Percentiles rank a stretch among this genome's conserved stretches.
These are phyloP conservation scores for Mortierella hygrophila DNA, from an alignment of 192 early-diverging fungal genomes.

Conservation along the genomic window DNA sequence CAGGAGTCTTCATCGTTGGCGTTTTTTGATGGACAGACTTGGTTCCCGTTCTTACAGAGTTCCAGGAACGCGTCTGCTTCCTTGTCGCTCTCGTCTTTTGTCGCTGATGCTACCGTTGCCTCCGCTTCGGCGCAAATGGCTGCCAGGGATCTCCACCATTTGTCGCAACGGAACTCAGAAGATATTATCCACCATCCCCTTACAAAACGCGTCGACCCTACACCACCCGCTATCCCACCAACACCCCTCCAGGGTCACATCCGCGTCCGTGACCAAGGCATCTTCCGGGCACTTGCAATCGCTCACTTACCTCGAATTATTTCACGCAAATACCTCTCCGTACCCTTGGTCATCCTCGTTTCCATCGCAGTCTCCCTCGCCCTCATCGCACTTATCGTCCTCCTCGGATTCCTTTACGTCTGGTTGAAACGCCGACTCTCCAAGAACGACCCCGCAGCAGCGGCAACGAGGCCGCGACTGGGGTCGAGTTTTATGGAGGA, in stretches of 20 bases:
- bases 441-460: not conserved
- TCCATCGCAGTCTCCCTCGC: slow-evolving; percentile 77
- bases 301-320: slow-evolving; percentile 44
- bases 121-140: not conserved
- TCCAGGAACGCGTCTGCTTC: slow-evolving; percentile 20
- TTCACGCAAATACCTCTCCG: slow-evolving; percentile 50
- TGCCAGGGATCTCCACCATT: not conserved
- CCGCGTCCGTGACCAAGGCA: slow-evolving; percentile 41
- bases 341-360: slow-evolving; percentile 76
- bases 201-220: not conserved
- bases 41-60: slow-evolving; percentile 60
- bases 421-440: slow-evolving; percentile 26
- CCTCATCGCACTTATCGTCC: slow-evolving; percentile 73
- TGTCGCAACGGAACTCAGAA: not conserved
- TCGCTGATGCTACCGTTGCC: not conserved
- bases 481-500: slow-evolving; percentile 42
- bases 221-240: not conserved
- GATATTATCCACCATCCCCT: not conserved
- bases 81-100: not conserved
- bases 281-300: slow-evolving; percentile 42
- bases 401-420: slow-evolving; percentile 67
- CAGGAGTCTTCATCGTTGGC: slow-evolving; percentile 57
- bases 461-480: slow-evolving; percentile 5
- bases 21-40: slow-evolving; percentile 61
- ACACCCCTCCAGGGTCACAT: not conserved